Evolutionary conservation across 805 yeast species (phyloP), one percentile per base, ranked within the genome.

Genomic region (Saccharomycopsis lassenensis): DNA sequence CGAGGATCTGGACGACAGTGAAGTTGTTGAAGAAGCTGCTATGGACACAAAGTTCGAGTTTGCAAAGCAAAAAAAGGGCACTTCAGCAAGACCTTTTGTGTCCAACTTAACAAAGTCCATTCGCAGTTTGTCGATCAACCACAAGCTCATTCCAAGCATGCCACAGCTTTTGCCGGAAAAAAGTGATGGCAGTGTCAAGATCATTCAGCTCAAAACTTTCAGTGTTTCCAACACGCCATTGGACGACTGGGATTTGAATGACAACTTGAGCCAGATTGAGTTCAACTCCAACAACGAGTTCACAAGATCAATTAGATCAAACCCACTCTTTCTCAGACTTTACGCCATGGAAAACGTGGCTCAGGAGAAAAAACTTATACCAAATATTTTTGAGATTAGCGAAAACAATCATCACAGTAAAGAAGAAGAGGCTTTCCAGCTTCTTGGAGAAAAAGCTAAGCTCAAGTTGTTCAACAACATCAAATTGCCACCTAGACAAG

Each of bases 271-370:
- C 3, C 18, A n/a, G 11, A 23, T 6, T 12, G 18, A 15, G 5
- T 23, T 7, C 10, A 16, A 10, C 16, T 7, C 36, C 4, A 25
- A 12, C 18, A 17, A 12, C 8, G 30, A 10, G 10, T 20, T 28
- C 31, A 31, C 35, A 7, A 21, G 46, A 24, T 34, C 44, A 8
- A 19, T 23, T 10, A 34, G 46, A 27, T 17, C 45, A 11, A 37
- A 37, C 16, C 38, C 42, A 11, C 17, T 37, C 7, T 43, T 43
- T 22, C 30, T 43, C 11, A 35, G 31, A 19, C 26, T 43, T n/a
- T 43, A 43, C 19, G 46, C 46, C 11, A 43, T 40, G 18, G 45
- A 41, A 35, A 40, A 43, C 24, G 24, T 28, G 7, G 28, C 37
- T 23, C 40, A 37, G 17, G 30, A 27, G 15, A 38, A 39, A 15